These are phyloP conservation scores for Pulveroboletus sp. DNA, from an alignment of 768 basidiomycete genomes.

Conservation along the genomic window DNA sequence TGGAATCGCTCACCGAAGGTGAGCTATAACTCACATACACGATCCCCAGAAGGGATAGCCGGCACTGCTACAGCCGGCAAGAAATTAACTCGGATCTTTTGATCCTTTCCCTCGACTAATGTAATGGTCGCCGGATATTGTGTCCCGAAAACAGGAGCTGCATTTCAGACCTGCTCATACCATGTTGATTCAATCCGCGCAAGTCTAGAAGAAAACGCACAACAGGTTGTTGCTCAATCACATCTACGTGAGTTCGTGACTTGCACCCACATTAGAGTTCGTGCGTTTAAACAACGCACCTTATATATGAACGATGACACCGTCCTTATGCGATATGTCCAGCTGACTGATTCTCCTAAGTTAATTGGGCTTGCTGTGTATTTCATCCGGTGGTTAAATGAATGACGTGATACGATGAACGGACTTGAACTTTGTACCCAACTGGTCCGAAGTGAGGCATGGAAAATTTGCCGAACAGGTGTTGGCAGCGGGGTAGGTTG, in stretches of 20 bases:
- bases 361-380: constrained; percentile 15
- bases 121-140: neutral
- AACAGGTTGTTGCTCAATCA: constrained; percentile 15
- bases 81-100: constrained; percentile 9
- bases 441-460: constrained; percentile 16
- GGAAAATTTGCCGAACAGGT: constrained; percentile 13
- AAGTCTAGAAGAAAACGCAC: constrained; percentile 1
- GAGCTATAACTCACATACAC: constrained; percentile 8
- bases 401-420: constrained; percentile 29
- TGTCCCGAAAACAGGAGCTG: neutral
- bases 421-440: constrained; percentile 24
- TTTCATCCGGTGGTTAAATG: constrained; percentile 16
- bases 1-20: constrained; percentile 5
- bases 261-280: constrained; percentile 13
- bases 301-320: constrained; percentile 16
- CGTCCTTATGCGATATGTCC: constrained; percentile 17
- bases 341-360: constrained; percentile 15
- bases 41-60: constrained; percentile 4
- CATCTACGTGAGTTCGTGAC: neutral
- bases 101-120: constrained; percentile 12
- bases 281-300: constrained; percentile 23
- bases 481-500: constrained; percentile 2
- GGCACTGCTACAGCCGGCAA: constrained; percentile 14
- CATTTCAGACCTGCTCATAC: constrained; percentile 9
- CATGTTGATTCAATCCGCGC: neutral